Conservation (phyloP, 2,329 filamentous ascomycete species). For the Chaetomiaceae sp. region DNA sequence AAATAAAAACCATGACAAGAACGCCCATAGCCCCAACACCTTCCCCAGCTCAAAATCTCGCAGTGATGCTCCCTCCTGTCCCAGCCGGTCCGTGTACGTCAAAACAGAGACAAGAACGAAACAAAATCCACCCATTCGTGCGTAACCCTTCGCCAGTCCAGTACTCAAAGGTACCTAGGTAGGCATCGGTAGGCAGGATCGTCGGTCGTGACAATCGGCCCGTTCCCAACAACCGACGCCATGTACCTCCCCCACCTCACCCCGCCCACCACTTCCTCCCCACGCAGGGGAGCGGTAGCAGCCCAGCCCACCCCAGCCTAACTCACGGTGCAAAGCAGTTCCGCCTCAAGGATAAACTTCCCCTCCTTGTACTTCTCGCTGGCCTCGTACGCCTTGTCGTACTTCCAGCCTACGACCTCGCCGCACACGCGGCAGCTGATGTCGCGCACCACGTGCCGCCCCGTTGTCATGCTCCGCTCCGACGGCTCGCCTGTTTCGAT, state of each 20-base stretch:
- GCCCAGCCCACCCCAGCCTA: slow-evolving; percentile 25
- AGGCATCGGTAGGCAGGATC: too few relatives aligned
- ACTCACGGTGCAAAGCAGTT: slow-evolving; percentile 76
- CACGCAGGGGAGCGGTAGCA: too few relatives aligned
- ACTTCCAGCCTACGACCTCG: slow-evolving; percentile 95
- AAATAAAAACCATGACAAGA: not conserved
- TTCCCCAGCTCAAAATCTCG: not conserved
- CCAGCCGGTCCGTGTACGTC: not conserved
- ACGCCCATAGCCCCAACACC: slow-evolving; percentile 1
- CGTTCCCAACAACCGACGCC: too few relatives aligned
- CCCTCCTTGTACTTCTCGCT: slow-evolving; percentile 98
- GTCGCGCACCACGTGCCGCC: slow-evolving; percentile 88
- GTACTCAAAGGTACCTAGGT: too few relatives aligned
- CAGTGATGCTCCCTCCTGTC: not conserved
- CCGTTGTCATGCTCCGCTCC: slow-evolving; percentile 98
- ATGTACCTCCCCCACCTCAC: too few relatives aligned
- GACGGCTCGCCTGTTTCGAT: slow-evolving; percentile 75
- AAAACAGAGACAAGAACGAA: too few relatives aligned
- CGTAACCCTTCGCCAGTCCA: too few relatives aligned
- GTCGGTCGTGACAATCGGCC: too few relatives aligned
- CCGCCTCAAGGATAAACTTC: slow-evolving; percentile 93
- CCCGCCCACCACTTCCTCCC: too few relatives aligned
- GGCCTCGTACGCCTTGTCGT: slow-evolving; percentile 91
- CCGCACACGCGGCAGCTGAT: slow-evolving; percentile 89
- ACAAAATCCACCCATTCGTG: too few relatives aligned